Evolutionary conservation across 768 basidiomycete species (phyloP), one percentile per base, ranked within the genome.

Genomic region (Tulasnella calospora): DNA sequence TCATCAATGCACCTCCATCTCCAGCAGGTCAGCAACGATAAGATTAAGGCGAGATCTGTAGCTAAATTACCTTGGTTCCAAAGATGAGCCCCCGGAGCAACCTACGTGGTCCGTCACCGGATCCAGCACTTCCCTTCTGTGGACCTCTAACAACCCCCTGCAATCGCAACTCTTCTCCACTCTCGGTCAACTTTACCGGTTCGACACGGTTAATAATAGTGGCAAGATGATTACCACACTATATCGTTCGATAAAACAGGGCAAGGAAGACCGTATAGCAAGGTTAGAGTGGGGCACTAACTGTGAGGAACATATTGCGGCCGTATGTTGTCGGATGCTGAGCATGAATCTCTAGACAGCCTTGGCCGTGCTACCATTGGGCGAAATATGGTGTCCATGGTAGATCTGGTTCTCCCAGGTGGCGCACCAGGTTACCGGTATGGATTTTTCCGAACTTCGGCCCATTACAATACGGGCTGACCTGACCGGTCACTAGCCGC

Each of bases 221-320:
- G 44, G 69, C 10, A 80, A 78, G 67, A 73, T 47, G 12, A 76
- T 76, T 8, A 94, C 92, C 30, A 82, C 81, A 9, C 86, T 95
- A 78, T 93, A 89, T 89, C 90, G 92, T 78, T 86, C 91, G n/a
- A 91, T 93, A 81, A 91, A 93, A 72, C 78, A 93, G n/a, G 71
- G 92, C 86, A 93, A 92, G 83, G 93, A 94, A 86, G 94, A 95
- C 84, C 91, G 93, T 69, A 91, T 94, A 82, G 94, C 94, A 80
- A 94, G 91, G 85, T 89, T 95, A 75, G 94, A 95, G 84, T 95
- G 94, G 94, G 89, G 92, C 77, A 86, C 91, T 71, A 93, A 89
- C 81, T 93, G 77, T 78, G 44, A 3, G 77, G 3, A 38, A 40
- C 36, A 1, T 47, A 0, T 19, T 27, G 13, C 35, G 40, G 9